These are phyloP conservation scores for Eucalyptus lansdowneana DNA, from an alignment of 345 rosid genomes.

Conservation along the genomic window DNA sequence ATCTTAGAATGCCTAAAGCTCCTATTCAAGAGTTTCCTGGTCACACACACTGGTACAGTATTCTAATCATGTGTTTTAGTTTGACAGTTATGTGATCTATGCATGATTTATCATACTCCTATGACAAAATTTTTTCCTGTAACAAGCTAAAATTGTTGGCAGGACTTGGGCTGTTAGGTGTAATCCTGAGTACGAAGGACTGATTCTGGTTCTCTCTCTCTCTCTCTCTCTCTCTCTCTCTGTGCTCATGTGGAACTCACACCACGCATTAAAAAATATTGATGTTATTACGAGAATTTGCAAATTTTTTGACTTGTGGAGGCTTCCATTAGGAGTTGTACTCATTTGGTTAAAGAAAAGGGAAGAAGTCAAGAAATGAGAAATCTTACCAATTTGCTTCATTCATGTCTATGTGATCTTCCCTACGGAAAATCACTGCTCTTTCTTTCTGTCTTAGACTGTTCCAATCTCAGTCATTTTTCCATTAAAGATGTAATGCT, in stretches of 20 bases:
- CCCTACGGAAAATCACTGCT: neutral
- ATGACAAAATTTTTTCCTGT: neutral
- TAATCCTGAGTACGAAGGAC: constrained; percentile 72
- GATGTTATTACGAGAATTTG: neutral
- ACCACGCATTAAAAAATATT: neutral
- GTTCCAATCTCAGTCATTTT: neutral
- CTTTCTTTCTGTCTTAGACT: neutral
- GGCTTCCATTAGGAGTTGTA: neutral
- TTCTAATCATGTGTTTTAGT: neutral
- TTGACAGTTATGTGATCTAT: neutral
- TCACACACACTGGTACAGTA: constrained; percentile 67
- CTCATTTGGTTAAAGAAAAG: neutral
- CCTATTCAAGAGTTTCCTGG: constrained; percentile 73
- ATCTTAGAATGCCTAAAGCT: constrained; percentile 51
- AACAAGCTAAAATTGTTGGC: constrained; percentile 8
- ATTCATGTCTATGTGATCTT: neutral
- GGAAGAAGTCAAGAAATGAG: neutral
- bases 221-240: neutral
- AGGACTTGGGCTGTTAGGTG: constrained; percentile 91
- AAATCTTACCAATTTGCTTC: neutral
- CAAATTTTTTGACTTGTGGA: neutral
- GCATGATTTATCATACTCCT: neutral
- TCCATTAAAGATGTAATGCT: neutral
- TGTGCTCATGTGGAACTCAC: neutral
- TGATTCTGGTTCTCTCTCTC: constrained; percentile 52